Percentiles rank a stretch among this genome's conserved stretches.
These are phyloP conservation scores for Rhizopus microsporus DNA, from an alignment of 371 early-diverging fungal species.

Conservation along the genomic window DNA sequence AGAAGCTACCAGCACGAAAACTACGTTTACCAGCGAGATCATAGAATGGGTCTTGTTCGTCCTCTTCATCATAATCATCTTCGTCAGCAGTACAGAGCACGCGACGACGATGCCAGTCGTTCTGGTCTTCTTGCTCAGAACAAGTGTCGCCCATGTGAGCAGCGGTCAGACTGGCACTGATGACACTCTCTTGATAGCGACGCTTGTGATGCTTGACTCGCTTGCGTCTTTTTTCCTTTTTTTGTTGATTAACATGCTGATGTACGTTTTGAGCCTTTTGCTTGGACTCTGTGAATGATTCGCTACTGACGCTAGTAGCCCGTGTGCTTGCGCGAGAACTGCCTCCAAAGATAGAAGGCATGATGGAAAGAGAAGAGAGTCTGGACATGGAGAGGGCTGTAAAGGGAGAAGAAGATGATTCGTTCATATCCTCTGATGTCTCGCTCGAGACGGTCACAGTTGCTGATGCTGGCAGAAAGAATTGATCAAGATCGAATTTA, in stretches of 20 bases:
- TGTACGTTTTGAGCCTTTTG: conserved; percentile 1
- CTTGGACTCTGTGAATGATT: conserved; percentile 1
- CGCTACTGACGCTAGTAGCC: conserved; percentile 17
- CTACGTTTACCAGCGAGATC: conserved; percentile 28
- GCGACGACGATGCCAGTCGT: conserved; percentile 15
- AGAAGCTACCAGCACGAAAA: conserved; percentile 26
- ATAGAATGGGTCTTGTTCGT: conserved; percentile 25
- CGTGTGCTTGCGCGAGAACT: conserved; percentile 19
- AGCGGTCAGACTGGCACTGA: neutral
- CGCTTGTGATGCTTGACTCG: conserved; percentile 10
- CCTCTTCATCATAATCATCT: conserved; percentile 9
- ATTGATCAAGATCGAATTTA: conserved; percentile 9
- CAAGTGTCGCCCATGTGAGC: neutral
- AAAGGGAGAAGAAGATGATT: conserved; percentile 7
- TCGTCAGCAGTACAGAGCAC: conserved; percentile 1
- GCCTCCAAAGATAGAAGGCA: conserved; percentile 39
- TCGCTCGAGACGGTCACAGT: neutral
- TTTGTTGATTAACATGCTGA: neutral
- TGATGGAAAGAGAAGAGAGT: conserved; percentile 32
- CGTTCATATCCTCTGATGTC: conserved; percentile 3
- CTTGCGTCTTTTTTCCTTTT: conserved; percentile 6
- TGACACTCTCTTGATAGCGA: conserved; percentile 6
- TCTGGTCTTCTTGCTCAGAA: conserved; percentile 9
- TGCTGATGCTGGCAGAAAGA: neutral
- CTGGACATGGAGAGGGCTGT: conserved; percentile 34